phyloP scores from a whole-genome alignment of 129 eudicot genomes.

The Arctium minus region DNA sequence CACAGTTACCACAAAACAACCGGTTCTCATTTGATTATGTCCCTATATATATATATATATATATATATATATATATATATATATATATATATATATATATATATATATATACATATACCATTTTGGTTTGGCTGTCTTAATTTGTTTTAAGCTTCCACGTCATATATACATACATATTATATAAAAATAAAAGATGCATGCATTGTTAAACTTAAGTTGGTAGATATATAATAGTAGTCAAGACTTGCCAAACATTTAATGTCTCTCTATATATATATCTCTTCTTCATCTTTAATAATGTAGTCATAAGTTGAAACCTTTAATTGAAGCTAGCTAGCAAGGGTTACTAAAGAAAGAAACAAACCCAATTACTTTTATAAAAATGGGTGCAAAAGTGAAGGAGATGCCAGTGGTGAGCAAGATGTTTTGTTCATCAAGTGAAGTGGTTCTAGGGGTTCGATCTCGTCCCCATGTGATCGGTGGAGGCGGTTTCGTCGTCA shows the following conservation, averaged over 20 bases:
- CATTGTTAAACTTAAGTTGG: not conserved
- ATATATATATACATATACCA: not conserved
- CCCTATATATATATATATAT: too few species aligned
- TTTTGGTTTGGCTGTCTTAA: not conserved
- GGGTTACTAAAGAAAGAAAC: too few species aligned
- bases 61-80: too few species aligned
- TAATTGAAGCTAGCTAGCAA: not conserved
- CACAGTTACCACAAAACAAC: too few species aligned
- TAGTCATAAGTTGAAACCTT: slow-evolving; percentile 12
- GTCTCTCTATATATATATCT: not conserved
- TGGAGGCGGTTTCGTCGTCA: slow-evolving; percentile 84
- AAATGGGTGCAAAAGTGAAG: slow-evolving; percentile 36
- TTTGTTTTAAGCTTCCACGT: slow-evolving; percentile 17
- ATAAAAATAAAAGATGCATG: not conserved
- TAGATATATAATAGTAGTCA: not conserved
- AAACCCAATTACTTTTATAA: too few species aligned
- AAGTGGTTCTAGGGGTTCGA: slow-evolving; percentile 59
- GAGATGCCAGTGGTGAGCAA: slow-evolving; percentile 67
- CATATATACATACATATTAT: not conserved
- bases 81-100: too few species aligned
- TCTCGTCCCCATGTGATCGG: slow-evolving; percentile 62
- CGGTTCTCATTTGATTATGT: too few species aligned
- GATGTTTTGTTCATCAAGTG: slow-evolving; percentile 56
- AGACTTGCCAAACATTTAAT: slow-evolving; percentile 46
- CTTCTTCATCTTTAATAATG: not conserved